Evolutionary conservation across 176 grass and related monocot species (phyloP).

Genomic region (Eleusine indica): DNA sequence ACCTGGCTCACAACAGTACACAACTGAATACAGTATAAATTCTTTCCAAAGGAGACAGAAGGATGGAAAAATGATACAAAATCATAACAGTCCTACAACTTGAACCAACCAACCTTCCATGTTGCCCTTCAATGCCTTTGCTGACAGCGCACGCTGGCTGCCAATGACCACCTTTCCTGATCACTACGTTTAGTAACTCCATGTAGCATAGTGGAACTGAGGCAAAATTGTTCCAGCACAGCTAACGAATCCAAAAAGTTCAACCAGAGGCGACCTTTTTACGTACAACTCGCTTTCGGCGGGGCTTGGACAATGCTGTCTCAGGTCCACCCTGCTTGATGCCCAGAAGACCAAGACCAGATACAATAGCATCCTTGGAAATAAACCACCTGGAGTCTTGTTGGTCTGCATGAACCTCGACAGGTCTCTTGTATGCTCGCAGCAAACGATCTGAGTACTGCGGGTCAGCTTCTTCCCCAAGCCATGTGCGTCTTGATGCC

Average conservation of each 20-base stretch:
- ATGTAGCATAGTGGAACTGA: constrained; percentile 41
- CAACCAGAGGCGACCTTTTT: constrained; percentile 75
- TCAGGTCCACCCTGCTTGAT: constrained; percentile 79
- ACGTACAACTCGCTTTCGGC: constrained; percentile 86
- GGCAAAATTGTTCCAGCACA: constrained; percentile 67
- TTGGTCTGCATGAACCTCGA: constrained; percentile 53
- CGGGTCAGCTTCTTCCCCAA: constrained; percentile 79
- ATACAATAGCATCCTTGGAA: constrained; percentile 89
- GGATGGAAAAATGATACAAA: constrained; percentile 31
- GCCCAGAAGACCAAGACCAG: constrained; percentile 88
- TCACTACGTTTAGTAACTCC: constrained; percentile 8
- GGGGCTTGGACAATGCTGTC: constrained; percentile 53
- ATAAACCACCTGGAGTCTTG: constrained; percentile 93
- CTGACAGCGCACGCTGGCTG: not conserved
- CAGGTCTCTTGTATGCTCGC: constrained; percentile 69
- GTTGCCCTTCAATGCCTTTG: not conserved
- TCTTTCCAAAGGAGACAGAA: constrained; percentile 29
- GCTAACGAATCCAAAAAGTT: constrained; percentile 44
- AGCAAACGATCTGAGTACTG: constrained; percentile 73
- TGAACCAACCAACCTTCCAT: constrained; percentile 12
- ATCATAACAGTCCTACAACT: constrained; percentile 14
- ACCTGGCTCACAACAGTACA: constrained; percentile 35
- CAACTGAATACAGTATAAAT: not conserved
- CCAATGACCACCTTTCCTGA: constrained; percentile 1
- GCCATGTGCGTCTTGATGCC: constrained; percentile 78